Conservation (phyloP, 2,329 filamentous ascomycete species). For the Calonectria hongkongensis region DNA sequence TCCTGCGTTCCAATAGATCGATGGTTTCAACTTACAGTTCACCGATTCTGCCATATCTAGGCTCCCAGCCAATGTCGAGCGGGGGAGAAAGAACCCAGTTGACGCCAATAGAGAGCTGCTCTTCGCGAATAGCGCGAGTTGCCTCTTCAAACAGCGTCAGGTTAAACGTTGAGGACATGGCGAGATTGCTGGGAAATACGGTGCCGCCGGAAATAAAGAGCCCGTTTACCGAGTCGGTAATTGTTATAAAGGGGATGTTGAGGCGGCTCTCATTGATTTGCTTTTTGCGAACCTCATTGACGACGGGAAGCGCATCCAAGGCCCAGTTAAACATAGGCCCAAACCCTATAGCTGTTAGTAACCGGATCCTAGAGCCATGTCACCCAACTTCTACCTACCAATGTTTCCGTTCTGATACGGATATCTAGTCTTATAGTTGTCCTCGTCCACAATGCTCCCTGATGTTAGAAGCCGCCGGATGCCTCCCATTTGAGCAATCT, state of each 20-base stretch:
- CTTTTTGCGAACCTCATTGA: slow-evolving; percentile 49
- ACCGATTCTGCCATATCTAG: slow-evolving; percentile 51
- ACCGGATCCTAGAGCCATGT: neutral
- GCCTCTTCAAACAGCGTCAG: slow-evolving; percentile 55
- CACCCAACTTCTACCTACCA: slow-evolving; percentile 30
- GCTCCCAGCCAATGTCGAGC: slow-evolving; percentile 58
- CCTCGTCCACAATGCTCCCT: slow-evolving; percentile 39
- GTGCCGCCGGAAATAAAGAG: slow-evolving; percentile 57
- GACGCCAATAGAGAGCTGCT: slow-evolving; percentile 57
- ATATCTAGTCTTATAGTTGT: slow-evolving; percentile 45
- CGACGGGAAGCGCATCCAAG: slow-evolving; percentile 52
- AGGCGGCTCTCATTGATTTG: slow-evolving; percentile 45
- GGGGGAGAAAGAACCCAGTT: slow-evolving; percentile 60
- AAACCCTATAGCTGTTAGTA: slow-evolving; percentile 47
- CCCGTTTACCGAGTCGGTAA: slow-evolving; percentile 54
- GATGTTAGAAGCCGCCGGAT: slow-evolving; percentile 44
- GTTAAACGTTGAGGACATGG: slow-evolving; percentile 57
- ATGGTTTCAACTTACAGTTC: slow-evolving; percentile 41
- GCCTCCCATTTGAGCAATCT: slow-evolving; percentile 48
- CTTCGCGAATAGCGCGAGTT: slow-evolving; percentile 55
- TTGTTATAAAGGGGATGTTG: slow-evolving; percentile 47
- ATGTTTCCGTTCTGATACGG: slow-evolving; percentile 46
- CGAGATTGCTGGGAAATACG: slow-evolving; percentile 56
- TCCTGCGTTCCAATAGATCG: neutral
- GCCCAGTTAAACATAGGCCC: slow-evolving; percentile 56